Evolutionary conservation across 73 alveolate species (phyloP).

Genomic region (Tetrahymena thermophila): DNA sequence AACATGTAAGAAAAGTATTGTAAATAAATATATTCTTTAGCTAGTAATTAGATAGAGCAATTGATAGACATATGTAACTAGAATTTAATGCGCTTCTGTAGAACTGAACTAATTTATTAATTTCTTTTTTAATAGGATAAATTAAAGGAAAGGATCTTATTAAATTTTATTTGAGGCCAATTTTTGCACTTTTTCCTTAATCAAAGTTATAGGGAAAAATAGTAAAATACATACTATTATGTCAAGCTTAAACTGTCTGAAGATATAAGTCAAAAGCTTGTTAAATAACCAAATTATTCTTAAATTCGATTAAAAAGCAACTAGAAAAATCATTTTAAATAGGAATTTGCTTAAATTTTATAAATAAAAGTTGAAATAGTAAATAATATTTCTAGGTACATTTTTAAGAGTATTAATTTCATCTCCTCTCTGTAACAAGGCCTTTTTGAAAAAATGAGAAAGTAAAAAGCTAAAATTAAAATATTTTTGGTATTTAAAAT

Average conservation of each 20-base stretch:
- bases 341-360: neutral
- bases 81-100: neutral
- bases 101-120: neutral
- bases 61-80: neutral
- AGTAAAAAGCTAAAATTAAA: too few species aligned
- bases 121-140: neutral
- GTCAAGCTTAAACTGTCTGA: neutral
- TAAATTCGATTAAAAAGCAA: too few species aligned
- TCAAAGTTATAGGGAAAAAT: neutral
- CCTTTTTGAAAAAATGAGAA: neutral
- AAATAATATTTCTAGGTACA: neutral
- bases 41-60: neutral
- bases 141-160: neutral
- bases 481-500: too few species aligned
- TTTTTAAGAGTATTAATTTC: neutral
- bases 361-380: neutral
- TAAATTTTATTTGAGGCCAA: neutral
- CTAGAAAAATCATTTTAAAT: neutral
- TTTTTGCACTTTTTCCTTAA: neutral
- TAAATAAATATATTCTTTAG: neutral
- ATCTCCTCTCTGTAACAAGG: neutral
- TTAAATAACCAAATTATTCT: neutral
- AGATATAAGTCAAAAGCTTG: neutral
- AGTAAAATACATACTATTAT: neutral
- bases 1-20: neutral